Conservation (phyloP, 148 eudicot genomes). For the Rhododendron molle region DNA sequence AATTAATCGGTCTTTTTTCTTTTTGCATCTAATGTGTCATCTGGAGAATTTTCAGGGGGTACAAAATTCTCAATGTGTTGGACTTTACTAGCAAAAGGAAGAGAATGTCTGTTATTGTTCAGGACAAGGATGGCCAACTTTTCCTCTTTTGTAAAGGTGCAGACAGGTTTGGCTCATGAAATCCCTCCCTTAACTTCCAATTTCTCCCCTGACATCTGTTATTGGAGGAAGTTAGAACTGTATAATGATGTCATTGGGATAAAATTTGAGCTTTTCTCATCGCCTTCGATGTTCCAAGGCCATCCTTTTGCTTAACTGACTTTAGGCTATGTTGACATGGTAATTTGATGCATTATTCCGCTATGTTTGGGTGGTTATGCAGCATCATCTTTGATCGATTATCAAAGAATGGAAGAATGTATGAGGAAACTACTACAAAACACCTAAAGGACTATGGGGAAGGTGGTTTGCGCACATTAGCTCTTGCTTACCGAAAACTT, state of each 20-base stretch:
- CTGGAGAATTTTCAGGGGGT: conserved; percentile 40
- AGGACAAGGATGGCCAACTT: conserved; percentile 54
- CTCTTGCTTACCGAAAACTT: conserved; percentile 75
- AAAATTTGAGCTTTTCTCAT: background rate
- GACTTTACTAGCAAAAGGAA: conserved; percentile 81
- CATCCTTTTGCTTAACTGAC: background rate
- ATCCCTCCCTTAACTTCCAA: background rate
- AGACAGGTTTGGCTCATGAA: conserved; percentile 51
- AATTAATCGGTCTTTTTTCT: background rate
- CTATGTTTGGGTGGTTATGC: conserved; percentile 18
- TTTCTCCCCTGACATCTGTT: background rate
- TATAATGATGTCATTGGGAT: background rate
- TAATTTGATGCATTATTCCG: conserved; percentile 3
- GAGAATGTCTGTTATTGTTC: conserved; percentile 72
- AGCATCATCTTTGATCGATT: conserved; percentile 89
- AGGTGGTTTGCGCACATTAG: conserved; percentile 84
- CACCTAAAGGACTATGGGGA: conserved; percentile 92
- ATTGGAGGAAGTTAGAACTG: too few relatives aligned
- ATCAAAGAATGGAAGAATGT: conserved; percentile 69
- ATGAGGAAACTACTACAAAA: conserved; percentile 53
- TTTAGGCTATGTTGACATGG: background rate
- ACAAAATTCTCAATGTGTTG: conserved; percentile 60
- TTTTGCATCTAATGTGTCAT: background rate
- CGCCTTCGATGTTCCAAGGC: background rate
- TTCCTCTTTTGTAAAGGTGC: conserved; percentile 75